These are phyloP conservation scores for Cladobotryum mycophilum DNA, from an alignment of 2,329 filamentous ascomycete genomes.

Conservation along the genomic window DNA sequence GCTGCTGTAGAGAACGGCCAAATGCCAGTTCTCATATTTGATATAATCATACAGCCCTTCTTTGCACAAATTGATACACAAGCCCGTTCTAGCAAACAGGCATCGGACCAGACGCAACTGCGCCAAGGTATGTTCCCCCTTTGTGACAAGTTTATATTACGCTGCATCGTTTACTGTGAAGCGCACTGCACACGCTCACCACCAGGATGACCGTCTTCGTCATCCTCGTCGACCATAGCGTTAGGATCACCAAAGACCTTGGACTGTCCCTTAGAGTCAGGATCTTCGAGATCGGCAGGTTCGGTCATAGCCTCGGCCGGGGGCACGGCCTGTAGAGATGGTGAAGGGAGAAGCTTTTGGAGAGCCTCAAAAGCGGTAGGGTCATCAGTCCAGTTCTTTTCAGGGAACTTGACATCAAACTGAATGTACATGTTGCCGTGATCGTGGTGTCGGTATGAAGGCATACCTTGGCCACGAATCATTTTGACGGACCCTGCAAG, in stretches of 20 bases:
- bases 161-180: constrained; percentile 59
- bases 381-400: constrained; percentile 62
- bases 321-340: constrained; percentile 55
- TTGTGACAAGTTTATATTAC: background rate
- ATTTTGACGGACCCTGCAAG: constrained; percentile 78
- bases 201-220: constrained; percentile 67
- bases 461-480: constrained; percentile 96
- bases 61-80: constrained; percentile 14
- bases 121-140: background rate
- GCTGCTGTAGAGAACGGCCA: constrained; percentile 8
- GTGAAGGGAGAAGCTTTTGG: constrained; percentile 76
- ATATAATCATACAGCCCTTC: constrained; percentile 12
- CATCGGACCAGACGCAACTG: background rate
- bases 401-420: constrained; percentile 96
- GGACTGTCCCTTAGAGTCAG: constrained; percentile 61
- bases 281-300: constrained; percentile 77
- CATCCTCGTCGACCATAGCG: constrained; percentile 63
- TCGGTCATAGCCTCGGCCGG: constrained; percentile 87
- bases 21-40: constrained; percentile 3
- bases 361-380: constrained; percentile 69
- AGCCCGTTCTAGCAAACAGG: constrained; percentile 1
- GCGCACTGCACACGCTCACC: constrained; percentile 81
- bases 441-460: constrained; percentile 90
- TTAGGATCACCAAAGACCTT: constrained; percentile 61
- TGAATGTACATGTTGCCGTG: constrained; percentile 94